Base-by-base conservation (phyloP, 1,139 yeast species). In the Entelexis sorbosivorans region DNA sequence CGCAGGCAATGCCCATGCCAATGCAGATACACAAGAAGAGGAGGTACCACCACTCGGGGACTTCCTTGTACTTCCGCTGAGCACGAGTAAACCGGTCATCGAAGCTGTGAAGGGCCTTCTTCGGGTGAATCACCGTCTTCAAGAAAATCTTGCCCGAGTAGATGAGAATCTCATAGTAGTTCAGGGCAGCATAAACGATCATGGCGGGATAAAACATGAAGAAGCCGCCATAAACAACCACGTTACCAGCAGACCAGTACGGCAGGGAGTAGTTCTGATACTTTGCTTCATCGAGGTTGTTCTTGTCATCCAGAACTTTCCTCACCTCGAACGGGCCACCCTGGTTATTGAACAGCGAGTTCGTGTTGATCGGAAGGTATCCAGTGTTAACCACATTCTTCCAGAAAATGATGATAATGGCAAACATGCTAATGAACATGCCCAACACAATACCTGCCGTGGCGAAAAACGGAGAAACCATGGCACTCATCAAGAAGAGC, bases 31-130 rank as follows among this genome's bases (percentile, higher is more conserved):
- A 54, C 52, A 79, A 65, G 26, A 78, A 71, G 14, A 67, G 52
- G n/a, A 76, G 17, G 58, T 74, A 80, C 73, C 78, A 77, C 77
- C 77, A 75, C 54, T 78, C 81, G 13, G 85, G 85, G 16, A 79
- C 83, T 59, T 80, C 86, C 42, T 70, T 71, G 61, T 78, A 78
- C 31, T 67, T 66, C 33, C 70, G 56, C 81, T 78, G 78, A 77
- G 78, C 74, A 51, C 71, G 69, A 39, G 77, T 69, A 57, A 78
- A 81, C 1, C 82, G 77, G 57, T 79, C 85, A 22, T 70, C 61
- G 34, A 51, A 55, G 17, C 50, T 46, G 5, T 24, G n/a, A 16
- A 57, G 46, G 5, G 51, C 54, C 33, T 13, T 34, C 11, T 26
- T 17, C 14, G 60, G 55, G 22, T 52, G 26, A 10, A 42, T 38